Percentiles rank a stretch among this genome's conserved stretches.
These are phyloP conservation scores for Mycogone perniciosa DNA, from an alignment of 2,329 filamentous ascomycete species.

Conservation along the genomic window DNA sequence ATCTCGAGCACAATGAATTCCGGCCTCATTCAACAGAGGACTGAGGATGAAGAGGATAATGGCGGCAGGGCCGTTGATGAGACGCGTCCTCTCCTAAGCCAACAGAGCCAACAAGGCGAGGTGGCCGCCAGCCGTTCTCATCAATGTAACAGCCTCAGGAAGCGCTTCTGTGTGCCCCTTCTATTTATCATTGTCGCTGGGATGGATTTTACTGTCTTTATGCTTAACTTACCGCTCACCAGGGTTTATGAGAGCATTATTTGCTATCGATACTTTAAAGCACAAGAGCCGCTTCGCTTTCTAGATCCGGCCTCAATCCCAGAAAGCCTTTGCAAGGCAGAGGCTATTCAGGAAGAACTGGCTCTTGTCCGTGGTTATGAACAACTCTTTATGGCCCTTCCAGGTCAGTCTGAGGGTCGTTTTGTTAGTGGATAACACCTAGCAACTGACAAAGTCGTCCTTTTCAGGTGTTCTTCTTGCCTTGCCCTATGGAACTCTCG, in stretches of 20 bases:
- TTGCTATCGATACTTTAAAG: constrained; percentile 5
- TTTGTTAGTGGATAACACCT: neutral
- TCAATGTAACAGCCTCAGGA: neutral
- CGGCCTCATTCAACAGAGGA: neutral
- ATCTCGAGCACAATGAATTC: neutral
- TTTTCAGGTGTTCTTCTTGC: constrained; percentile 4
- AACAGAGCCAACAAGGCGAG: neutral
- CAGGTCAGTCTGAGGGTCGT: neutral
- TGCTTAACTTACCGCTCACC: constrained; percentile 3
- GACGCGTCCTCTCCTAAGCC: neutral
- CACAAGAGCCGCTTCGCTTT: neutral
- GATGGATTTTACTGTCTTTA: constrained; percentile 3
- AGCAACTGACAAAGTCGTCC: neutral
- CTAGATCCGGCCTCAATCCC: neutral
- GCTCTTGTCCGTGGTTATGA: neutral
- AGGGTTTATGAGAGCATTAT: constrained; percentile 4
- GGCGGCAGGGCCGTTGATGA: neutral
- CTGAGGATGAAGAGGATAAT: neutral
- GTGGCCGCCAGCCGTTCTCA: neutral
- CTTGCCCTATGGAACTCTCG: constrained; percentile 1
- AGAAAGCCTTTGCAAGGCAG: neutral
- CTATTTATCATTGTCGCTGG: neutral
- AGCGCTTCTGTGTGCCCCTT: neutral
- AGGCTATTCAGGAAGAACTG: constrained; percentile 1
- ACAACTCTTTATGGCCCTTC: constrained; percentile 2